These are phyloP conservation scores for Lantana camara DNA, from an alignment of 257 asterid species.

Conservation along the genomic window DNA sequence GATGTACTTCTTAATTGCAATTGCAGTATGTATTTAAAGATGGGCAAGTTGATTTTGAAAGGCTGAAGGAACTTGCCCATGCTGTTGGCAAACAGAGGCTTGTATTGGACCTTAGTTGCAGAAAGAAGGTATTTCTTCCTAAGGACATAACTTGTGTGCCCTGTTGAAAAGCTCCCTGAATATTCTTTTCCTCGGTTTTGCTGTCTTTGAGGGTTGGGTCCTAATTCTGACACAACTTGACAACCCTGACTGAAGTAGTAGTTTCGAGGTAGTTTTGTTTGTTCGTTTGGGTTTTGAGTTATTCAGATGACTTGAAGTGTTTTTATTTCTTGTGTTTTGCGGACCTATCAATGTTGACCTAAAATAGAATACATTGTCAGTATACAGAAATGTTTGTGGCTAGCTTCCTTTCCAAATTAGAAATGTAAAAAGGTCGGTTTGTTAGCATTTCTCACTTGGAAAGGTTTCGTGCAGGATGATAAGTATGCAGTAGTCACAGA, in stretches of 20 bases:
- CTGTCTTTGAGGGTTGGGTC: neutral
- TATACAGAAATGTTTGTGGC: slow-evolving; percentile 14
- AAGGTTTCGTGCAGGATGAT: slow-evolving; percentile 51
- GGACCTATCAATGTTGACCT: neutral
- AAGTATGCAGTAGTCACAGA: slow-evolving; percentile 88
- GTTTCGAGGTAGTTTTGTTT: neutral
- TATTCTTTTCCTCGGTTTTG: neutral
- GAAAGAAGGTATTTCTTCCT: slow-evolving; percentile 71
- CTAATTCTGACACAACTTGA: neutral
- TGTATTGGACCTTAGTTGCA: slow-evolving; percentile 93
- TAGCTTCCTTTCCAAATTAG: neutral
- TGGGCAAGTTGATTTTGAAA: slow-evolving; percentile 80
- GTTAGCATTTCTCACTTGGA: slow-evolving; percentile 25
- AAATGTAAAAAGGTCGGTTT: slow-evolving; percentile 7
- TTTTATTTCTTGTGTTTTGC: neutral
- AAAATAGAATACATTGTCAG: slow-evolving; percentile 6
- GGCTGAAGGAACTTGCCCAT: slow-evolving; percentile 76
- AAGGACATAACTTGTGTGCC: slow-evolving; percentile 8
- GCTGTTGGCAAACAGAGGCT: slow-evolving; percentile 79
- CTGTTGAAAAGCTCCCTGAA: neutral
- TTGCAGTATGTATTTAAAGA: slow-evolving; percentile 84
- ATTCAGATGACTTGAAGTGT: neutral
- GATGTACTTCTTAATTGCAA: slow-evolving; percentile 23
- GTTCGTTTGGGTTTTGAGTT: neutral
- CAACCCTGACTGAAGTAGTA: neutral